Base-by-base conservation (phyloP, 495 filamentous ascomycete genomes). In the Physcia stellaris region DNA sequence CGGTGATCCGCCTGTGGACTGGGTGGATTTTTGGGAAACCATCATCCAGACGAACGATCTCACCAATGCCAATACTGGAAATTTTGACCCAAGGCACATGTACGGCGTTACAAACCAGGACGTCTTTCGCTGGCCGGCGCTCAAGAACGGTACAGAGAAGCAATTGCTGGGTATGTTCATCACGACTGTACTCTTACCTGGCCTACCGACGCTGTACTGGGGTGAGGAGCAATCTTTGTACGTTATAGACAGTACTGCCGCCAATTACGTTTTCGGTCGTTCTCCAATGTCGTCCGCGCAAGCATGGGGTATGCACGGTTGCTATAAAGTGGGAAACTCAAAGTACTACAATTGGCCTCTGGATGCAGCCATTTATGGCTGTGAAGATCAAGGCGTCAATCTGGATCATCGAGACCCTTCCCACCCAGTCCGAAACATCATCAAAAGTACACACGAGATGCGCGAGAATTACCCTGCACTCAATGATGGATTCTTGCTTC, bases 211-310 rank as follows among this genome's bases (percentile, higher is more conserved):
- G 6, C 48, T 82, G 11, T 52, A 73, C 11, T 84, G 74, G 66
- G 79, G 79, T 28, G 79, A 84, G 47, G 79, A 84, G 47, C 79
- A 84, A 50, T 71, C 61, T 2, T 73, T 79, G 22, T 81, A 84
- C 35, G 59, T 76, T 1, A 50, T 83, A 6, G 79, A 83, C 47
- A 76, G 70, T 37, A 75, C 75, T 2, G 79, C 77, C 13, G 50
- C 56, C 36, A 80, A 83, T 46, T 84, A 84, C 52, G 65, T 84
- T 34, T 83, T 71, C 47, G 79, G 79, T 5, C 71, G 79, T 36
- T 71, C 75, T 48, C 58, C 79, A 0, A 80, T 84, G 68, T 68
- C 70, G 7, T 70, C 79, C 4, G 61, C 71, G 2, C 71, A 68
- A 0, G 79, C 79, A 0, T 84, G 79, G 79, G 71, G 72, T 42